Evolutionary conservation across 169 alveolate genomes (phyloP), one percentile per base, ranked within the genome.

Genomic region (Plasmodium adleri): DNA sequence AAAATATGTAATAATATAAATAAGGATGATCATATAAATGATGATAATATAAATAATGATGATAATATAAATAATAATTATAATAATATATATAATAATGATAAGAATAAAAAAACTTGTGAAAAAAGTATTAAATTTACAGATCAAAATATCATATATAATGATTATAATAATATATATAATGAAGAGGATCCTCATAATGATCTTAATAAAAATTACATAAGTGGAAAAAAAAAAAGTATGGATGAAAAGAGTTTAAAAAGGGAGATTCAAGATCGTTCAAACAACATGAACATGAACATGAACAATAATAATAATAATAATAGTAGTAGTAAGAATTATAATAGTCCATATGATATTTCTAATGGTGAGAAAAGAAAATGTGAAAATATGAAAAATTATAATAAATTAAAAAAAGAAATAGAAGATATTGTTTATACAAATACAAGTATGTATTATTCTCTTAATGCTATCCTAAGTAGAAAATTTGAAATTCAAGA

Each of bases 371-470:
- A 64, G 32, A 50, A 13, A 20, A 17, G 70, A 17, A 67, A 47
- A 54, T 52, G 49, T 2, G 59, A 78, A 45, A 71, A 78, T 58
- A 43, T 78, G 20, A 70, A 78, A 78, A 78, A 67, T 64, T 78
- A 78, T 43, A 78, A 78, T 66, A 78, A 78, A 50, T 64, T 78
- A 8, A 78, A 78, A 66, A 78, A 78, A 59, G 89, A 78, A 66
- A 78, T 78, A 6, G 89, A 78, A 64, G 17, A 78, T 78, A 78
- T 78, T 49, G 78, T 78, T n/a, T 78, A 78, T 70, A 78, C 89
- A 63, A 78, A 78, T 59, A 78, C 89, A 45, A 78, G 89, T 50
- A 78, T 78, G 89, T 78, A 78, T 66, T 78, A 78, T 66, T 78
- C 89, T 7, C 67, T 78, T 12, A 78, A 78, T 78, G 76, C 75